Evolutionary conservation across 352 stramenopile genomes (phyloP).

Genomic region (Globisporangium solare): DNA sequence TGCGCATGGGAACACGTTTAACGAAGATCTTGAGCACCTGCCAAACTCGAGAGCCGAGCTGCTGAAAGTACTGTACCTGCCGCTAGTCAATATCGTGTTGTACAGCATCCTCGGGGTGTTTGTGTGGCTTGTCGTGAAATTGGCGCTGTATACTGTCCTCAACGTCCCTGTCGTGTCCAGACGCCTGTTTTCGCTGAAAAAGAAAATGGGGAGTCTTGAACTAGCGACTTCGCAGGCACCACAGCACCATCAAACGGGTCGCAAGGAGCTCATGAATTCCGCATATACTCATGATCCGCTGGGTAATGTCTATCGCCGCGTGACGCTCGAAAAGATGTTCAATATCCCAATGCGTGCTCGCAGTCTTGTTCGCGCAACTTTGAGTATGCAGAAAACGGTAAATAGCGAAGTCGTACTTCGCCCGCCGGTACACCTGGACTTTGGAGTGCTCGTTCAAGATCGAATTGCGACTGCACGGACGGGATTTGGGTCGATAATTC

Average conservation of each 20-base stretch:
- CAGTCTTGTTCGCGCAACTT: conserved; percentile 12
- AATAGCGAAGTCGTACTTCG: conserved; percentile 11
- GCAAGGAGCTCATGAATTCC: not conserved
- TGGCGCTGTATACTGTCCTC: conserved; percentile 3
- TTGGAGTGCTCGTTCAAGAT: conserved; percentile 15
- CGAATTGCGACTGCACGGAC: conserved; percentile 10
- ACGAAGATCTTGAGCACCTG: conserved; percentile 15
- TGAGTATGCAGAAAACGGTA: conserved; percentile 13
- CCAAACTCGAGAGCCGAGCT: conserved; percentile 7
- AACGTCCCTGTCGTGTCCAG: not conserved
- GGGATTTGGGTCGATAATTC: conserved; percentile 13
- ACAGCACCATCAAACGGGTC: no score
- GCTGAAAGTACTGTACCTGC: conserved; percentile 16
- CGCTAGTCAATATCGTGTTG: conserved; percentile 8
- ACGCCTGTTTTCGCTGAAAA: not conserved
- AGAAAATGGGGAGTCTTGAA: not conserved
- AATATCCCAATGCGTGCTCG: conserved; percentile 15
- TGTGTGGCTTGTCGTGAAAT: conserved; percentile 8
- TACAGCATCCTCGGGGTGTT: conserved; percentile 12
- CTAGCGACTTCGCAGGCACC: no score
- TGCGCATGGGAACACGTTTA: conserved; percentile 24
- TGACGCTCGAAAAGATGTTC: conserved; percentile 9
- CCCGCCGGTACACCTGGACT: conserved; percentile 15
- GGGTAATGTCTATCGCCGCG: conserved; percentile 3
- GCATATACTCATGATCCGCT: conserved; percentile 5